Evolutionary conservation across 164 flowering plant genomes (phyloP).

Genomic region (Magnolia sinica): DNA sequence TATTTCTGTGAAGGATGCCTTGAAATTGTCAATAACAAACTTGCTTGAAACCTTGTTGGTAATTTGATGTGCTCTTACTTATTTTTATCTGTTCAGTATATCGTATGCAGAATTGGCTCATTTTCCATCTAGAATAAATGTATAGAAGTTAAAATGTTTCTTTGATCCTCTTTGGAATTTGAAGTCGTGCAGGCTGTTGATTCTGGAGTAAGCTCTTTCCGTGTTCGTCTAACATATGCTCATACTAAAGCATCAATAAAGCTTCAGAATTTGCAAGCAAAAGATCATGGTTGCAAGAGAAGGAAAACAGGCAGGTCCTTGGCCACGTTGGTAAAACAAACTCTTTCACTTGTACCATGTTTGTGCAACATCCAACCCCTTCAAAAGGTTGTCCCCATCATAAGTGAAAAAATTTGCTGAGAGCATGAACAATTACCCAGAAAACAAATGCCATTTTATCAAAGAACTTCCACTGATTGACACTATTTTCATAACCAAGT

Average conservation of each 20-base stretch:
- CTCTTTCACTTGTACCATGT: not conserved
- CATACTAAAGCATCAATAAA: slow-evolving; percentile 28
- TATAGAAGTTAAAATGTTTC: not conserved
- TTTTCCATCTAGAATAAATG: not conserved
- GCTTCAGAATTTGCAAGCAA: slow-evolving; percentile 22
- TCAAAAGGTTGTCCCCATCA: too few species aligned
- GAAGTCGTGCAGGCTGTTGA: slow-evolving; percentile 54
- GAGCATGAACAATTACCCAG: too few species aligned
- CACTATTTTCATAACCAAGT: too few species aligned
- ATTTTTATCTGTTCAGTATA: not conserved
- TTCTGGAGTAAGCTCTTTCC: slow-evolving; percentile 45
- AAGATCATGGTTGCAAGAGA: slow-evolving; percentile 42
- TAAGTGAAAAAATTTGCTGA: too few species aligned
- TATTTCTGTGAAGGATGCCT: slow-evolving; percentile 62
- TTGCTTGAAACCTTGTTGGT: slow-evolving; percentile 65
- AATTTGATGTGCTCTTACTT: slow-evolving; percentile 12
- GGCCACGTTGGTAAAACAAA: not conserved
- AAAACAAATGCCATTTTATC: too few species aligned
- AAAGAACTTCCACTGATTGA: too few species aligned
- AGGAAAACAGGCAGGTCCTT: slow-evolving; percentile 56
- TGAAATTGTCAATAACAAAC: slow-evolving; percentile 43
- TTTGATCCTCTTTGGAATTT: slow-evolving; percentile 13
- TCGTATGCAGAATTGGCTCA: not conserved
- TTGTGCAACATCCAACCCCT: too few species aligned
- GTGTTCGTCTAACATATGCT: slow-evolving; percentile 65